Conservation (phyloP, 2,329 filamentous ascomycete genomes). For the Pestalotiopsis sp. region DNA sequence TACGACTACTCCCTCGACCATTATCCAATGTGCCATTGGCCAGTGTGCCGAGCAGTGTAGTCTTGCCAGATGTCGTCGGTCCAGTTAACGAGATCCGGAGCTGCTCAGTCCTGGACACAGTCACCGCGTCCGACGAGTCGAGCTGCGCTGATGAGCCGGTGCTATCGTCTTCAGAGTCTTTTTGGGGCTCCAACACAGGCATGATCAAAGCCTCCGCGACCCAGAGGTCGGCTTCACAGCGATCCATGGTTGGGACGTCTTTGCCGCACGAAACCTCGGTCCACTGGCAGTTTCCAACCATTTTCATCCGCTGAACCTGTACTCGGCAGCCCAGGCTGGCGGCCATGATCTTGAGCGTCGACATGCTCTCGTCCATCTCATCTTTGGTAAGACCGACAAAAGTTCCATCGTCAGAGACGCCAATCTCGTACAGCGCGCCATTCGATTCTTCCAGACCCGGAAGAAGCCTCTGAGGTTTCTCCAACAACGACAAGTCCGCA, state of each 20-base stretch:
- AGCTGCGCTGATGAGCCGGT: background rate
- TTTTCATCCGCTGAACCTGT: slow-evolving; percentile 78
- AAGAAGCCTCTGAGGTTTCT: slow-evolving; percentile 60
- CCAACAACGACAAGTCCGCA: slow-evolving; percentile 39
- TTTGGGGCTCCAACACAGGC: slow-evolving; percentile 60
- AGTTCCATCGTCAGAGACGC: slow-evolving; percentile 91
- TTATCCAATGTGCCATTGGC: slow-evolving; percentile 90
- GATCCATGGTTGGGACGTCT: slow-evolving; percentile 28
- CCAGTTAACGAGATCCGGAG: slow-evolving; percentile 86
- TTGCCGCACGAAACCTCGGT: slow-evolving; percentile 44
- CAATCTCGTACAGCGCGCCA: slow-evolving; percentile 94
- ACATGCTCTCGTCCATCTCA: slow-evolving; percentile 89
- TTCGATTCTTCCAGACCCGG: slow-evolving; percentile 90
- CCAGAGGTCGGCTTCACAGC: slow-evolving; percentile 64
- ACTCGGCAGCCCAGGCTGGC: slow-evolving; percentile 87
- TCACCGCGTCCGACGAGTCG: background rate
- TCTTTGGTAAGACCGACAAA: slow-evolving; percentile 87
- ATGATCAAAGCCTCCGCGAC: slow-evolving; percentile 91
- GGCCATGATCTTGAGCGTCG: slow-evolving; percentile 86
- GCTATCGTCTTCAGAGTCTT: slow-evolving; percentile 24
- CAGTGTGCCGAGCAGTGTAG: slow-evolving; percentile 83
- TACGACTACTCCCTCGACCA: slow-evolving; percentile 83
- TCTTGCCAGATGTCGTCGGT: slow-evolving; percentile 90
- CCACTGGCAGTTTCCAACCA: slow-evolving; percentile 86
- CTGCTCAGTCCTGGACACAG: slow-evolving; percentile 66